Evolutionary conservation across 1,139 yeast species (phyloP), one percentile per base, ranked within the genome.

Genomic region (Saccharomyces hybrid): DNA sequence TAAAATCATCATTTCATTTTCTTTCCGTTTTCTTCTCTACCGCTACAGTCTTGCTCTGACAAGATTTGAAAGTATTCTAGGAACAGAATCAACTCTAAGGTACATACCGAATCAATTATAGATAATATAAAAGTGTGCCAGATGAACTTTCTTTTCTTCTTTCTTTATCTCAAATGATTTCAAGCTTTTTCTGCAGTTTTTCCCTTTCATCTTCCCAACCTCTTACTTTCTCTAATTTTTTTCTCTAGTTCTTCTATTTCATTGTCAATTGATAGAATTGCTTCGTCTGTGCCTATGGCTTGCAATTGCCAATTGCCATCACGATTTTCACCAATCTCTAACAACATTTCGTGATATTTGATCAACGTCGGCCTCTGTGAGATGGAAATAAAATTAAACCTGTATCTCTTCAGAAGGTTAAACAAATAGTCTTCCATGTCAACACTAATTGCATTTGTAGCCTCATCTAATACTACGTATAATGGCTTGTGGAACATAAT

Each of bases 361-460:
- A 88, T 81, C 67, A 91, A 76, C 54, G 89, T 78, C 41, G 96
- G 95, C 53, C 97, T 80, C 70, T 90, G 97, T 51, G 91, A 83
- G 58, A 91, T 81, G 0, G 97, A 89, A 56, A 91, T 81, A 60
- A 88, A 82, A 1, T 96, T 86, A 67, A 89, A 86, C 50, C 83
- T 80, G 64, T 83, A 83, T 56, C 74, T 75, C 65, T 83, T 86
- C 69, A 91, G 78, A 59, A 85, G 71, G 66, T 88, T 96, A 71
- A 90, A 91, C 57, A 91, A 76, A 59, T 84, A 81, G 61, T 91
- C 97, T 71, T 91, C 98, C 68, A 88, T 91, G 70, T 91, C 98
- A 42, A 88, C 86, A 56, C 91, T 83, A 14, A 91, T 93, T 0
- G 98, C 97, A 67, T 90, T 88, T 9, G 97, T 91, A 34, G 96